Percentiles rank a stretch among this genome's conserved stretches.
Conservation (phyloP, 805 yeast genomes). For the Candida peoriensis region DNA sequence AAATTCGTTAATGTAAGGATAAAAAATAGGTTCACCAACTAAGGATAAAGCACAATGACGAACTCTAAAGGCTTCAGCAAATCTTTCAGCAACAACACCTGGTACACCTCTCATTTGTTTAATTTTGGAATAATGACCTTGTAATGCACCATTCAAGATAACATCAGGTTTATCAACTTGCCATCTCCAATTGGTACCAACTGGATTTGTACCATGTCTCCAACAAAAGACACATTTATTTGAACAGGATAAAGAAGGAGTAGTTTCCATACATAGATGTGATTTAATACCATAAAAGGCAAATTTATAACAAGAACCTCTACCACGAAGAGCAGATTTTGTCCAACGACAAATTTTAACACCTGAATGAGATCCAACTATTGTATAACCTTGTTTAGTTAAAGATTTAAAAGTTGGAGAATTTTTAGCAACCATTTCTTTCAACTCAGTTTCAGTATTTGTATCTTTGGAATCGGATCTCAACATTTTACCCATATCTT, state of each 20-base stretch:
- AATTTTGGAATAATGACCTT: constrained; percentile 86
- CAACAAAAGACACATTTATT: constrained; percentile 95
- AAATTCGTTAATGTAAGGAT: constrained; percentile 85
- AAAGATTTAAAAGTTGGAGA: constrained; percentile 85
- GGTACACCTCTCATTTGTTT: constrained; percentile 96
- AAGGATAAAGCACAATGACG: constrained; percentile 88
- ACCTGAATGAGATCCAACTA: constrained; percentile 92
- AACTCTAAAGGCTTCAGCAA: constrained; percentile 85
- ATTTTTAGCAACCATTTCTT: constrained; percentile 85
- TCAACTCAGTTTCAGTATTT: constrained; percentile 28
- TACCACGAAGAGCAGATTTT: constrained; percentile 85
- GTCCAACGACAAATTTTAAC: constrained; percentile 97
- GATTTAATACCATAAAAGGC: constrained; percentile 89
- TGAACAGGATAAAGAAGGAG: constrained; percentile 90
- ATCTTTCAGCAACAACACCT: constrained; percentile 84
- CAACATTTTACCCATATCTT: constrained; percentile 67
- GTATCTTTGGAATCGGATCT: constrained; percentile 9
- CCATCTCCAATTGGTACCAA: constrained; percentile 96
- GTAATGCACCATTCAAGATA: constrained; percentile 78
- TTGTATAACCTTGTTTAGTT: constrained; percentile 90
- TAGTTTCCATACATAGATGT: constrained; percentile 93
- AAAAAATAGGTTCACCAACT: constrained; percentile 93
- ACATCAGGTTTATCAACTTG: constrained; percentile 86
- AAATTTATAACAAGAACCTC: constrained; percentile 91
- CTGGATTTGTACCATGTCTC: constrained; percentile 97